Evolutionary conservation across 2,329 filamentous ascomycete genomes (phyloP).

Genomic region (Penicillium crustosum): DNA sequence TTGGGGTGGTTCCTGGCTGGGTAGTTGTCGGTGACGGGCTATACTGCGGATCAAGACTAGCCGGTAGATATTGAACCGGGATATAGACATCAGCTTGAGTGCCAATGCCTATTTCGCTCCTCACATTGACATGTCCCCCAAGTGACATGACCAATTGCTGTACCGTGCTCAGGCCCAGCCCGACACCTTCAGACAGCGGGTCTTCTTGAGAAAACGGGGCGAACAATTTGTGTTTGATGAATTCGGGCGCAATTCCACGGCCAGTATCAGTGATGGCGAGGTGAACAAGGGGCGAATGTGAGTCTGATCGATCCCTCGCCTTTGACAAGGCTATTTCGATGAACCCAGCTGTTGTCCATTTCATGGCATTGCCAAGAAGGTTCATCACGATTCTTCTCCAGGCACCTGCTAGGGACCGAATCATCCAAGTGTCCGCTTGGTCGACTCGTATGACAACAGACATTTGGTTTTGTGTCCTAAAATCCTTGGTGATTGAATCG

Average conservation of each 20-base stretch:
- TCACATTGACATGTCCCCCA: constrained; percentile 56
- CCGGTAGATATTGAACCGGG: constrained; percentile 19
- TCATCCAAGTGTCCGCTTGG: constrained; percentile 30
- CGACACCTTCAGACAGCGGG: constrained; percentile 56
- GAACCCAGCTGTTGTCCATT: constrained; percentile 36
- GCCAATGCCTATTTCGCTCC: constrained; percentile 33
- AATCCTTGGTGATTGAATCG: constrained; percentile 12
- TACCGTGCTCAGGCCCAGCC: constrained; percentile 63
- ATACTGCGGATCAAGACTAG: background rate
- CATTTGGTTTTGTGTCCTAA: constrained; percentile 5
- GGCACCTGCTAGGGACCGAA: constrained; percentile 31
- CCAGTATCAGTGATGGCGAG: constrained; percentile 61
- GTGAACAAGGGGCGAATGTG: constrained; percentile 22
- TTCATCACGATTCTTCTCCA: constrained; percentile 43
- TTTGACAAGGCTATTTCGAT: constrained; percentile 33
- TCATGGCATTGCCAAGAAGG: constrained; percentile 39
- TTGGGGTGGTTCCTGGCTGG: background rate
- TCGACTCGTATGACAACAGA: constrained; percentile 33
- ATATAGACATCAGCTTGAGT: constrained; percentile 30
- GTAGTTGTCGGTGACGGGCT: background rate
- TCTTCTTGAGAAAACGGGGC: constrained; percentile 63
- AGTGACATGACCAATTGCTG: constrained; percentile 56
- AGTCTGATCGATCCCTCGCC: constrained; percentile 9
- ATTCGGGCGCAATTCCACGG: constrained; percentile 61
- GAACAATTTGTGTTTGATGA: constrained; percentile 50